Conservation (phyloP, 2,329 filamentous ascomycete species). For the Ophiostoma sp. region DNA sequence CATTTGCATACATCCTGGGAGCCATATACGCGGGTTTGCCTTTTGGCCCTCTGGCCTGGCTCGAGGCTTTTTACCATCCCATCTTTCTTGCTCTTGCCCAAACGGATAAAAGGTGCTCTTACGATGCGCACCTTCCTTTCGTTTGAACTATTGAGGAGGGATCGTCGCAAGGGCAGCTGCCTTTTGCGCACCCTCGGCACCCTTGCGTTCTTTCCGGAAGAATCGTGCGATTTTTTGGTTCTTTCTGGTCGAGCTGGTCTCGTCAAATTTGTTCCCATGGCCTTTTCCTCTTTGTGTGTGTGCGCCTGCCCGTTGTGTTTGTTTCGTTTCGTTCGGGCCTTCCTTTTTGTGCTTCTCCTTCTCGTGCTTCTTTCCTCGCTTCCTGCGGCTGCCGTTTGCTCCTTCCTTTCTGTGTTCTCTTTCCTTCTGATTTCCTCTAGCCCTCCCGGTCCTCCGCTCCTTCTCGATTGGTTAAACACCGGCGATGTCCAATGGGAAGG, state of each 20-base stretch:
- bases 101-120: not conserved
- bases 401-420: not conserved
- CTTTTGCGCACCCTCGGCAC: not conserved
- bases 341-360: not conserved
- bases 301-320: not conserved
- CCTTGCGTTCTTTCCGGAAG: not conserved
- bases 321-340: not conserved
- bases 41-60: not conserved
- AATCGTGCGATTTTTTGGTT: not conserved
- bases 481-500: not conserved
- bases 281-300: not conserved
- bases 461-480: not conserved
- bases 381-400: not conserved
- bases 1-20: not conserved
- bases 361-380: not conserved
- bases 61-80: not conserved
- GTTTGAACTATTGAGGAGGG: conserved; percentile 1
- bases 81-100: not conserved
- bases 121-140: not conserved
- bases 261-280: not conserved
- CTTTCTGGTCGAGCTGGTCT: not conserved
- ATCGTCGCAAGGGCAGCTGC: conserved; percentile 8
- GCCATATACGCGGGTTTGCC: not conserved
- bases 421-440: not conserved
- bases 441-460: not conserved